Evolutionary conservation across 2,329 filamentous ascomycete species (phyloP), one percentile per base, ranked within the genome.

Genomic region (Curvularia sp.): DNA sequence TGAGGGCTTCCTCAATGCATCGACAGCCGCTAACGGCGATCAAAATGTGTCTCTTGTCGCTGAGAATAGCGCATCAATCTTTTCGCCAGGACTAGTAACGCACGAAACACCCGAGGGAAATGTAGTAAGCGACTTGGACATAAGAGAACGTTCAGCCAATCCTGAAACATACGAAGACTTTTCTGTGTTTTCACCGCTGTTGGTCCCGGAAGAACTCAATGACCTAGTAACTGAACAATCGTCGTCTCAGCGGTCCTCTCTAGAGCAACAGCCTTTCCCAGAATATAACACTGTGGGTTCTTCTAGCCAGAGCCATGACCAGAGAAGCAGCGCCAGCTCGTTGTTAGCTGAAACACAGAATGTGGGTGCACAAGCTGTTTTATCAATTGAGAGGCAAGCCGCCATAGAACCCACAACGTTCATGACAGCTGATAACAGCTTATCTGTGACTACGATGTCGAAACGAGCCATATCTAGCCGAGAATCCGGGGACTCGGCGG

Each of bases 121-220:
- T 42, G 1, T 42, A 41, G 35, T 7, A 41, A 41, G 42, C 42
- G 42, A 46, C 42, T 46, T 46, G 42, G 42, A 46, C 42, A 46
- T 18, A 30, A 46, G 9, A 30, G 42, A 46, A 46, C 9, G 4
- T 26, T 46, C 42, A 30, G 42, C 42, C 22, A 30, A 38, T 8
- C 15, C 10, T 48, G 20, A 47, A 4, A 46, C 42, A 30, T 46
- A 46, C 42, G 42, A 46, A 46, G 42, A 28, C 15, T 43, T 46
- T 46, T 28, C 42, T 46, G 42, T 46, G 42, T 46, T 46, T 30
- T 7, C 42, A 46, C 24, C 42, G 42, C 24, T 28, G 42, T 28
- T 7, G 22, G 3, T 46, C 42, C 15, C 42, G 22, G 22, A 46
- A 46, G 42, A 46, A 46, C 24, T 10, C 28, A 24, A 28, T 10